These are phyloP conservation scores for Eucalyptus lansdowneana DNA, from an alignment of 345 rosid genomes.

Conservation along the genomic window DNA sequence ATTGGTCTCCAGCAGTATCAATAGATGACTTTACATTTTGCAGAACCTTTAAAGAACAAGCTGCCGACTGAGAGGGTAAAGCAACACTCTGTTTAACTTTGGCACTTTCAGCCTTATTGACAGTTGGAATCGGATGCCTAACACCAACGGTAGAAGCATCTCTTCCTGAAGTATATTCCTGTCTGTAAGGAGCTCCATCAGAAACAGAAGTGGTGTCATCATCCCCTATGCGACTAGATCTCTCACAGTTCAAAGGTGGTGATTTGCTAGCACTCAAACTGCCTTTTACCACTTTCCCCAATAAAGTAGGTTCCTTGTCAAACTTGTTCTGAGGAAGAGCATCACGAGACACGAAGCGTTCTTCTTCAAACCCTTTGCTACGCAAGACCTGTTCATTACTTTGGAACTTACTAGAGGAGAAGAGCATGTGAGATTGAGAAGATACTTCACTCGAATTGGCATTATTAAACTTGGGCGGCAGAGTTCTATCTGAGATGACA, in stretches of 20 bases:
- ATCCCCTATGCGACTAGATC: neutral
- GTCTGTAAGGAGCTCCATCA: neutral
- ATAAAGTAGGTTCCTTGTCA: slow-evolving; percentile 1
- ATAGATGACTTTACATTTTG: slow-evolving; percentile 50
- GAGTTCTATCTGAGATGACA: slow-evolving; percentile 4
- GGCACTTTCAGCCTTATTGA: slow-evolving; percentile 16
- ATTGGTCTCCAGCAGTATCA: slow-evolving; percentile 55
- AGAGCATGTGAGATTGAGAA: neutral
- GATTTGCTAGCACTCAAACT: neutral
- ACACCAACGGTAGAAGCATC: neutral
- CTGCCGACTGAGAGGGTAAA: slow-evolving; percentile 2
- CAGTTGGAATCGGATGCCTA: slow-evolving; percentile 15
- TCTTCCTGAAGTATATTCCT: neutral
- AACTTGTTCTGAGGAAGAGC: slow-evolving; percentile 1
- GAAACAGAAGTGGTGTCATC: neutral
- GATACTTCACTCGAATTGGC: neutral
- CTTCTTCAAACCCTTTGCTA: neutral
- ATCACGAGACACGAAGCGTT: neutral
- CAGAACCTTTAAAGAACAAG: slow-evolving; percentile 16
- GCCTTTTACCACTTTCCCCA: slow-evolving; percentile 5
- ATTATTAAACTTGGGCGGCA: slow-evolving; percentile 2
- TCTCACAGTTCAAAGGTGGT: slow-evolving; percentile 5
- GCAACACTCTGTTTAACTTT: slow-evolving; percentile 16
- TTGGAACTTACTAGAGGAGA: neutral
- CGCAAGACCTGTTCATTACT: neutral